These are phyloP conservation scores for Raphanus hybrid DNA, from an alignment of 441 rosid genomes.

Conservation along the genomic window DNA sequence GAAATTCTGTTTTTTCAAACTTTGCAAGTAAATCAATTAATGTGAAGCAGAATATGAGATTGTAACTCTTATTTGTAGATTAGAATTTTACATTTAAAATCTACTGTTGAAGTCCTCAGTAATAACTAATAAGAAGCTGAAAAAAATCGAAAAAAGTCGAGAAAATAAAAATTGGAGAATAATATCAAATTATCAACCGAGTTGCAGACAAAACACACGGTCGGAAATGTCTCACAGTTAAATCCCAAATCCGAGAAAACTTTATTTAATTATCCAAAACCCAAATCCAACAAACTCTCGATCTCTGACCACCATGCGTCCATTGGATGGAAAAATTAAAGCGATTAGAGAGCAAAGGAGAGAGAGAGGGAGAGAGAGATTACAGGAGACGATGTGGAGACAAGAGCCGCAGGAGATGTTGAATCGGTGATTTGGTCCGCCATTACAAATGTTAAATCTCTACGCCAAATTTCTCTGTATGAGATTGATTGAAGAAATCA, in stretches of 20 bases:
- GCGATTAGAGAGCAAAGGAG: not conserved
- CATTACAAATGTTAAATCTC: constrained; percentile 40
- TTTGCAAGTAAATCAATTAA: too few species aligned
- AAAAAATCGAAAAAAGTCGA: not conserved
- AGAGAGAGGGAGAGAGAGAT: constrained; percentile 42
- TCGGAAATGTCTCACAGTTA: not conserved
- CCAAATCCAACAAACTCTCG: too few species aligned
- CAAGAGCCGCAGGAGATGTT: constrained; percentile 45
- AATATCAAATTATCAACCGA: not conserved
- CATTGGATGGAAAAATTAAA: constrained; percentile 13
- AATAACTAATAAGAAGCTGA: not conserved
- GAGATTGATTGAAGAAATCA: not conserved
- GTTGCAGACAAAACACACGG: constrained; percentile 14
- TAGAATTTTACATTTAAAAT: too few species aligned
- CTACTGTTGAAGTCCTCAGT: not conserved
- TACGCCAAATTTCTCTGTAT: not conserved
- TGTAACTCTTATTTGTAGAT: too few species aligned
- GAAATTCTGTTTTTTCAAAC: too few species aligned
- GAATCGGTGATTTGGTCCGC: constrained; percentile 58
- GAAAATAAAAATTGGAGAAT: not conserved
- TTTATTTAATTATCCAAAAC: not conserved
- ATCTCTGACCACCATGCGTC: not conserved
- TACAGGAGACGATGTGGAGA: constrained; percentile 51
- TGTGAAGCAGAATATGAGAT: too few species aligned
- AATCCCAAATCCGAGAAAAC: constrained; percentile 14